Base-by-base conservation (phyloP, 2,329 filamentous ascomycete genomes). In the Colletotrichum sp. region DNA sequence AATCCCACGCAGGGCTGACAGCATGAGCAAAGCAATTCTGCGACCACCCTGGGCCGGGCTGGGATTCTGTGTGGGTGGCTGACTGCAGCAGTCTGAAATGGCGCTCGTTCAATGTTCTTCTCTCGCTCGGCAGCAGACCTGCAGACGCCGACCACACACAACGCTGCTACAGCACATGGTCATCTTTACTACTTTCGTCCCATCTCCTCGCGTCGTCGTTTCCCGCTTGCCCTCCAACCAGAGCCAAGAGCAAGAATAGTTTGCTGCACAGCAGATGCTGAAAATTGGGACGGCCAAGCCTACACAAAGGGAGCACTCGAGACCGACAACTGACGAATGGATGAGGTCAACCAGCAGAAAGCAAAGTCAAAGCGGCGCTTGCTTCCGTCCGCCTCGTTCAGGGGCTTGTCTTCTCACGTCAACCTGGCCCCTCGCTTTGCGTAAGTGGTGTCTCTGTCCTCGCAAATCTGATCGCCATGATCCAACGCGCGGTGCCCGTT, bases 1-100 rank as follows among this genome's bases (percentile, higher is more conserved):
- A 65, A 69, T 76, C 34, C 70, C 44, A 69, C 64, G 74, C 74
- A 69, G 72, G 74, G 74, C 74, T 73, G 70, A 73, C 57, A 44
- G 64, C 73, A 73, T 64, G 69, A 65, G 73, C 16, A 44, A 22
- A 57, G 66, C 66, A 16, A 32, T 74, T 70, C 44, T 57, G 69
- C 44, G 32, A 57, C 61, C 71, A 32, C 30, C 44, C 44, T 19
- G 16, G 15, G 27, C 25, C 34, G 25, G 29, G 61, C 34, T 71
- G 72, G 66, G 59, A 74, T 71, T 27, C 63, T 59, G 55, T 34
- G 30, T 34, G 59, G 30, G 32, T 32, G 52, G 63, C 29, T 69
- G 52, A 29, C 62, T 59, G 49, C 72, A 75, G 72, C 34, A 52
- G n/a, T n/a, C n/a, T 52, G 32, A 13, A 34, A 36, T 55, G 59